Evolutionary conservation across 2,329 filamentous ascomycete genomes (phyloP), one percentile per base, ranked within the genome.

Genomic region (Monosporascus sp.): DNA sequence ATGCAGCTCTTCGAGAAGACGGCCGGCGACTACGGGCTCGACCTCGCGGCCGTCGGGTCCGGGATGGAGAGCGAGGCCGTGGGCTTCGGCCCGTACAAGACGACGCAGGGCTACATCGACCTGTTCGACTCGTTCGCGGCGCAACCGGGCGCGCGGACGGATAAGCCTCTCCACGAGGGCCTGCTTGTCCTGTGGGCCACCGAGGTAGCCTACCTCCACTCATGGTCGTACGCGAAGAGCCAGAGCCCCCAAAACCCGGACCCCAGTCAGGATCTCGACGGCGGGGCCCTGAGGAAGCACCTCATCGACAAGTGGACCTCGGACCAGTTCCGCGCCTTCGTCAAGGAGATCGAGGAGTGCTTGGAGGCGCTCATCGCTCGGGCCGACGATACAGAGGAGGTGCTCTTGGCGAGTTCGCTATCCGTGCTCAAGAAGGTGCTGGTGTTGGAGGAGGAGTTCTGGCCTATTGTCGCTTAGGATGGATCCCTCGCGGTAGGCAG

Each of bases 121-220:
- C 45, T 67, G 11, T 67, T 67, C 25, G 64, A 67, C 55, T 65
- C 63, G 5, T 68, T 67, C 50, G 47, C 55, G 7, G 55, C 58
- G 11, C 51, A 47, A 15, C 55, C 54, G 6, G 27, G 48, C 11
- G 51, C 52, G 47, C 9, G 48, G 31, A 7, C 25, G 18, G 43
- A 39, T n/a, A 59, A 51, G 56, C 55, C 61, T 8, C 59, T 67
- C 63, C 70, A 91, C 2, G 86, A 90, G 65, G 86, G 84, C 6
- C 75, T 89, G 56, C 79, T 89, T 2, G 77, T 89, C n/a, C 79
- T 91, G 24, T 92, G 87, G 84, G 84, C 83, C n/a, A 90, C 85
- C 1, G 88, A 93, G 70, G 82, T 76, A 47, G 79, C 77, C 55
- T 87, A 86, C 63, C 64, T 85, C 18, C 74, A 79, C 39, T 77